Conservation (phyloP, 164 flowering plant genomes). For the Piper longum region DNA sequence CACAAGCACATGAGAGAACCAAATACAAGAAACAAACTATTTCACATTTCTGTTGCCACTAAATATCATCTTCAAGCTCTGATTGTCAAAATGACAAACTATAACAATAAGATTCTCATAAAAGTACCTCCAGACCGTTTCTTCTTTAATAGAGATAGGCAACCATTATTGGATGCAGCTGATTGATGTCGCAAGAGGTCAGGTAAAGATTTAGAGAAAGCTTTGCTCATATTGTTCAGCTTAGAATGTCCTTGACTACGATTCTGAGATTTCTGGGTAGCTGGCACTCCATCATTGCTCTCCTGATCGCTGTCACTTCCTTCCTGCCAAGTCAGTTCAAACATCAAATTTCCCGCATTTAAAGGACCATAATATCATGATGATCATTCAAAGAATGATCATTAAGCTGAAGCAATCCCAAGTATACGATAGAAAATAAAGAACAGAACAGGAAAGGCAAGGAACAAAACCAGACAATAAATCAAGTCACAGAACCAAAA, state of each 20-base stretch:
- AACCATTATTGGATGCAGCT: slow-evolving; percentile 42
- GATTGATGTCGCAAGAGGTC: slow-evolving; percentile 30
- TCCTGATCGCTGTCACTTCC: slow-evolving; percentile 73
- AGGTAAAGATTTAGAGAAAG: slow-evolving; percentile 18
- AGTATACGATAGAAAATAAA: neutral
- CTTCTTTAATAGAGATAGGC: slow-evolving; percentile 53
- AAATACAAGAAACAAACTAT: neutral
- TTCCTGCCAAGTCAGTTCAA: slow-evolving; percentile 32
- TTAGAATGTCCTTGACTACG: slow-evolving; percentile 42
- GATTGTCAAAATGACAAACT: neutral
- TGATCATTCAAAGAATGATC: neutral
- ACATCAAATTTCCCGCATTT: neutral
- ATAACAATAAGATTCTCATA: neutral
- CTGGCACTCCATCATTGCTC: slow-evolving; percentile 48
- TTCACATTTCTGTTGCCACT: neutral
- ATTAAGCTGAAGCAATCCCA: neutral
- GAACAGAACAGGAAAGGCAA: neutral
- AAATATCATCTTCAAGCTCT: neutral
- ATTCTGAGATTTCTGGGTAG: slow-evolving; percentile 41
- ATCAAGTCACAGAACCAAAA: neutral
- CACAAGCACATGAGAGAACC: neutral
- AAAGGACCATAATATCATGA: slow-evolving; percentile 1
- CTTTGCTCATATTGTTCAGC: slow-evolving; percentile 21
- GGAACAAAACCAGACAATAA: too few species aligned
- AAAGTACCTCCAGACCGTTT: slow-evolving; percentile 47